phyloP scores from a whole-genome alignment of 2,329 filamentous ascomycete genomes.

The Verticillium zaregamsianum region DNA sequence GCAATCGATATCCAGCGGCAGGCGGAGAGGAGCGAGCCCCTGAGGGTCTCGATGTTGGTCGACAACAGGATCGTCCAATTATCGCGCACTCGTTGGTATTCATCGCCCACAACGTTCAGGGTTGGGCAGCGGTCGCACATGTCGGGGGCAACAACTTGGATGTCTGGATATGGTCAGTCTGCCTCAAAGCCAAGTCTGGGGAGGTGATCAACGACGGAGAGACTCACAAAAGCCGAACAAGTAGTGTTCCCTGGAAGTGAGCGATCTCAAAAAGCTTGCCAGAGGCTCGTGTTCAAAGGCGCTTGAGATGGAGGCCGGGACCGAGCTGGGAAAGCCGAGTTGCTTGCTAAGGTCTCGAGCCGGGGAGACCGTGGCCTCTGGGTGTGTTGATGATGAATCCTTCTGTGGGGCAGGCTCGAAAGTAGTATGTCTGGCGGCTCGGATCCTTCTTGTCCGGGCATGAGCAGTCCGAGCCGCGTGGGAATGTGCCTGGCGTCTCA shows the following conservation, averaged over 20 bases:
- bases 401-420: too few species aligned
- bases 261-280: slow-evolving; percentile 1
- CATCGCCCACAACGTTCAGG: neutral
- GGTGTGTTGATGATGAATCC: too few species aligned
- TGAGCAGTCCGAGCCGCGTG: slow-evolving; percentile 4
- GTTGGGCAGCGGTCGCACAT: neutral
- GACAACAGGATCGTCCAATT: neutral
- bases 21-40: neutral
- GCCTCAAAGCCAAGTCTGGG: neutral
- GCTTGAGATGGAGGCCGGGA: neutral
- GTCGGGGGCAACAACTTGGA: neutral
- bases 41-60: neutral
- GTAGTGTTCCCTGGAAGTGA: slow-evolving; percentile 1
- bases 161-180: neutral
- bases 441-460: slow-evolving; percentile 1
- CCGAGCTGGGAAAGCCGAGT: neutral
- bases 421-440: neutral
- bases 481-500: slow-evolving; percentile 4
- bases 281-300: slow-evolving; percentile 4
- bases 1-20: neutral
- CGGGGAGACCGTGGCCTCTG: too few species aligned
- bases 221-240: slow-evolving; percentile 2
- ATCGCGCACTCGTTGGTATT: neutral
- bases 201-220: neutral
- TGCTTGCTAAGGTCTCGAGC: neutral